A percentile compares a stretch with the other conserved stretches of the same genome.
Evolutionary conservation across 2,329 filamentous ascomycete species (phyloP).

Genomic region (Knufia petricola): DNA sequence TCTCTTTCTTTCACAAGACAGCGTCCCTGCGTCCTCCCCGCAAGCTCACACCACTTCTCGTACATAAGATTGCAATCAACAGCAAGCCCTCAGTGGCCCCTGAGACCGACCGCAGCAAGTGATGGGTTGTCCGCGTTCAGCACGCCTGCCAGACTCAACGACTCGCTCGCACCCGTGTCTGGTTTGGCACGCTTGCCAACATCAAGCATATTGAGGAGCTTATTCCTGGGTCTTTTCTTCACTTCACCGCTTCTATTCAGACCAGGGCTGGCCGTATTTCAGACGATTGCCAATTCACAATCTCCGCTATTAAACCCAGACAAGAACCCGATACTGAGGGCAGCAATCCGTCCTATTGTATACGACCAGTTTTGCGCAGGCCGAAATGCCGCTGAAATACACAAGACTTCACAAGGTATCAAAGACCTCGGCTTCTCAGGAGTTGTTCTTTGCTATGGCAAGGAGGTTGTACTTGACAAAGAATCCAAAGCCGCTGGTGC

Average conservation of each 20-base stretch:
- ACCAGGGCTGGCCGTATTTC: constrained; percentile 26
- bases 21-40: background rate
- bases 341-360: constrained; percentile 38
- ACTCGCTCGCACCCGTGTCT: background rate
- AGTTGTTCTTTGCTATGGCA: constrained; percentile 45
- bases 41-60: background rate
- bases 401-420: constrained; percentile 36
- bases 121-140: background rate
- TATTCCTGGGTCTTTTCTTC: constrained; percentile 26
- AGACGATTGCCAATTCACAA: constrained; percentile 36
- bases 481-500: constrained; percentile 26
- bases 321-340: constrained; percentile 37
- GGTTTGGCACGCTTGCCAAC: constrained; percentile 17
- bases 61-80: background rate
- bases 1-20: background rate
- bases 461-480: constrained; percentile 37
- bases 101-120: background rate
- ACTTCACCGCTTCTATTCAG: constrained; percentile 26
- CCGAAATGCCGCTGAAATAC: constrained; percentile 40
- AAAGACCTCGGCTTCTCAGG: constrained; percentile 43
- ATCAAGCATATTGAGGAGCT: constrained; percentile 24
- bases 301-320: constrained; percentile 39
- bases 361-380: constrained; percentile 52
- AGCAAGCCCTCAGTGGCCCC: background rate
- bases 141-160: too few relatives aligned